phyloP scores from a whole-genome alignment of 129 eudicot species.

The Pulicaria dysenterica region DNA sequence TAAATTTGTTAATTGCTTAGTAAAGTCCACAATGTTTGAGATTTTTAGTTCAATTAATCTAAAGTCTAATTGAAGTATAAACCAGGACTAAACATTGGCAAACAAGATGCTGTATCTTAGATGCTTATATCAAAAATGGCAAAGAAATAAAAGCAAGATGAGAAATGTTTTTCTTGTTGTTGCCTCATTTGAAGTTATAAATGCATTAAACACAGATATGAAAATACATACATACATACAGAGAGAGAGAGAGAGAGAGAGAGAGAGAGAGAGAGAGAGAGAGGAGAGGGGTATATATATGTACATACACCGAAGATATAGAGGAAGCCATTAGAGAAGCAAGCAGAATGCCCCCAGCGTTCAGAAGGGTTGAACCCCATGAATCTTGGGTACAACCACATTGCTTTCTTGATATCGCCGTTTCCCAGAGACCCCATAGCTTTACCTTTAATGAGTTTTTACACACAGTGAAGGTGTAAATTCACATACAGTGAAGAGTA shows the following conservation, averaged over 20 bases:
- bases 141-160: constrained; percentile 18
- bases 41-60: background rate
- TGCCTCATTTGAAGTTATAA: constrained; percentile 29
- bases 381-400: constrained; percentile 83
- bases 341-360: constrained; percentile 98
- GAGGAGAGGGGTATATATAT: background rate
- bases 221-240: background rate
- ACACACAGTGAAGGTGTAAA: constrained; percentile 19
- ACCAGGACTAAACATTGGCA: constrained; percentile 10
- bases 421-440: constrained; percentile 55
- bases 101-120: background rate
- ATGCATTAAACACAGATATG: constrained; percentile 13
- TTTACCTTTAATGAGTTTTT: constrained; percentile 13
- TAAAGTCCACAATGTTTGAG: background rate
- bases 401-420: constrained; percentile 66
- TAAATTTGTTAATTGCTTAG: too few relatives aligned
- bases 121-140: constrained; percentile 5
- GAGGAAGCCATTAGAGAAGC: constrained; percentile 73
- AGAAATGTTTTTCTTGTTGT: constrained; percentile 14
- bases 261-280: constrained; percentile 10
- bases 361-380: constrained; percentile 83
- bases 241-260: constrained; percentile 3
- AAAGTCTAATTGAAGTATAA: background rate
- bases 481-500: constrained; percentile 23
- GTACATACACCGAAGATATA: constrained; percentile 81